Evolutionary conservation across 768 basidiomycete species (phyloP), one percentile per base, ranked within the genome.

Genomic region (Psilocybe cubensis): DNA sequence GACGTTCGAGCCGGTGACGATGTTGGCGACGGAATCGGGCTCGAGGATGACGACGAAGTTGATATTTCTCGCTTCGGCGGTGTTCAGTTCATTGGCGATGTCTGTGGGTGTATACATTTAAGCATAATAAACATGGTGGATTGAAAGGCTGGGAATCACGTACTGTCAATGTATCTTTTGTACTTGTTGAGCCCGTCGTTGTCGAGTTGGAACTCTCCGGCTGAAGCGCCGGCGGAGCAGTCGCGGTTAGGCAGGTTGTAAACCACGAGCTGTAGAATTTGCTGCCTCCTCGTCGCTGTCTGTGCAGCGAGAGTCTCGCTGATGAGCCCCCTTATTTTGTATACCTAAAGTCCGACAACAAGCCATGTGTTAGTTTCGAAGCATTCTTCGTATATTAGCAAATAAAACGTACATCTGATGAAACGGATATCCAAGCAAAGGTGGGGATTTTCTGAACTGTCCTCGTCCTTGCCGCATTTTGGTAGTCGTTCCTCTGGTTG

Each of bases 221-320:
- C 60, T 4, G 69, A 70, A 1, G 72, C 70, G 31, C 68, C 69
- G 11, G 74, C 73, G 48, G 66, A 64, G 53, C 74, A 74, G 51
- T 74, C 74, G 50, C 72, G 67, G 38, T 73, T 67, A n/a, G 73
- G 73, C 17, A 75, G 62, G 45, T 73, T 69, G 65, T 75, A 74
- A 20, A 75, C 64, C 27, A 68, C 70, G 40, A 73, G 54, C 44
- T 72, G 68, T 43, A 75, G 63, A 21, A 72, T 57, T 33, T 67
- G 63, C 28, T 62, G 58, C 52, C 65, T 55, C 14, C 61, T 45
- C 8, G 62, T 59, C 11, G 43, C 17, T 24, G 10, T 47, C 59
- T 61, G 63, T 11, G 43, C 47, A 2, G 12, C 18, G 27, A 58
- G 38, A 18, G 65, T 56, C 12, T 62, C 62, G 8, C 12, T 24